Conservation (phyloP, 352 stramenopile genomes). For the Elongisporangium senticosum region DNA sequence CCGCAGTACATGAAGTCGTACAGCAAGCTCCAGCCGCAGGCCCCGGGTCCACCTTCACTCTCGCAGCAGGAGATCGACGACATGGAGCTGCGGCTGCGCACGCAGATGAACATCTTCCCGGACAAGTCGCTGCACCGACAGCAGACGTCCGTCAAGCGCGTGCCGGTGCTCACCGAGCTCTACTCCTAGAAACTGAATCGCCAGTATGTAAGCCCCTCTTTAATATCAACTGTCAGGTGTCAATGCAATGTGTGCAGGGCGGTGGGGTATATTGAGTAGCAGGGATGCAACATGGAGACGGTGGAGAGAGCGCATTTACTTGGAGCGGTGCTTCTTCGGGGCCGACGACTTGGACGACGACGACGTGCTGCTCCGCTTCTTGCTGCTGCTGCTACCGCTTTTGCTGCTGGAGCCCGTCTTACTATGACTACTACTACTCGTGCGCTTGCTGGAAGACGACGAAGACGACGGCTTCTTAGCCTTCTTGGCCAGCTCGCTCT, state of each 20-base stretch:
- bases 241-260: background rate
- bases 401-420: slow-evolving; percentile 54
- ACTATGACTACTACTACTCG: slow-evolving; percentile 39
- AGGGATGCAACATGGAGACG: background rate
- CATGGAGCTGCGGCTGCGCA: background rate
- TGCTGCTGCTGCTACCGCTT: slow-evolving; percentile 31
- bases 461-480: slow-evolving; percentile 59
- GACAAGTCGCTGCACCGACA: background rate
- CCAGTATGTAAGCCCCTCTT: background rate
- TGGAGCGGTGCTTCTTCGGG: slow-evolving; percentile 67
- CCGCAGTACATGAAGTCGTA: background rate
- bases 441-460: slow-evolving; percentile 64
- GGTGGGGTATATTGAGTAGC: background rate
- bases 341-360: slow-evolving; percentile 43
- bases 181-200: background rate
- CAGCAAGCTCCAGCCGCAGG: background rate
- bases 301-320: slow-evolving; percentile 23
- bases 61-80: background rate
- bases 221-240: background rate
- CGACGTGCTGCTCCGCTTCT: slow-evolving; percentile 61
- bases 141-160: background rate
- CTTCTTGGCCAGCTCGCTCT: slow-evolving; percentile 77
- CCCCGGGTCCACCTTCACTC: background rate
- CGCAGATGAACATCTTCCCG: background rate
- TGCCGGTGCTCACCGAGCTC: background rate